A percentile compares a stretch with the other conserved stretches of the same genome.
Conservation (phyloP, 1,139 yeast genomes). For the Kurtzmaniella quercitrusa region DNA sequence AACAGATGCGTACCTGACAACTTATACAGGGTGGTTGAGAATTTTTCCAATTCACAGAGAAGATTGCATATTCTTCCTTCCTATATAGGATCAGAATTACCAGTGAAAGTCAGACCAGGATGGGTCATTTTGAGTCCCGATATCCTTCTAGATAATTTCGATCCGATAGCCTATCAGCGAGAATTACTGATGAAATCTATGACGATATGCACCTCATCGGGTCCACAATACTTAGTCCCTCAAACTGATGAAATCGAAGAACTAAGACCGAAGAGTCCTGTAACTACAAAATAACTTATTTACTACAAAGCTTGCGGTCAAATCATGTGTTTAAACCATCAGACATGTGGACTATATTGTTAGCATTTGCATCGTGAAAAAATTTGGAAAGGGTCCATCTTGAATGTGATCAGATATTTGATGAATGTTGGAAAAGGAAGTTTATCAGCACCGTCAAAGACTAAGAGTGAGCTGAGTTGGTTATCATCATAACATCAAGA, state of each 20-base stretch:
- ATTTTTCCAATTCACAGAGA: constrained; percentile 77
- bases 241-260: constrained; percentile 69
- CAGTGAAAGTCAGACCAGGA: constrained; percentile 74
- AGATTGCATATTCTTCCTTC: constrained; percentile 83
- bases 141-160: constrained; percentile 66
- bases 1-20: constrained; percentile 61
- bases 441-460: constrained; percentile 47
- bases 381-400: not conserved
- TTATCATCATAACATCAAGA: constrained; percentile 40
- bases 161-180: constrained; percentile 28
- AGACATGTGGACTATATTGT: too few species aligned
- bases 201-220: constrained; percentile 24
- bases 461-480: constrained; percentile 57
- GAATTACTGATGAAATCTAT: constrained; percentile 32
- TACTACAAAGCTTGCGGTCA: not conserved
- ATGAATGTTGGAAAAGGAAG: constrained; percentile 45
- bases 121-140: constrained; percentile 94
- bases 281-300: constrained; percentile 7
- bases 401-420: constrained; percentile 15
- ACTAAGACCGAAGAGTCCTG: constrained; percentile 80
- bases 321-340: constrained; percentile 1
- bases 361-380: not conserved
- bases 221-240: constrained; percentile 50
- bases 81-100: constrained; percentile 54
- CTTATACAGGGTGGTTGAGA: constrained; percentile 82